Evolutionary conservation across 2,329 filamentous ascomycete species (phyloP).

Genomic region (Trichoderma sp.): DNA sequence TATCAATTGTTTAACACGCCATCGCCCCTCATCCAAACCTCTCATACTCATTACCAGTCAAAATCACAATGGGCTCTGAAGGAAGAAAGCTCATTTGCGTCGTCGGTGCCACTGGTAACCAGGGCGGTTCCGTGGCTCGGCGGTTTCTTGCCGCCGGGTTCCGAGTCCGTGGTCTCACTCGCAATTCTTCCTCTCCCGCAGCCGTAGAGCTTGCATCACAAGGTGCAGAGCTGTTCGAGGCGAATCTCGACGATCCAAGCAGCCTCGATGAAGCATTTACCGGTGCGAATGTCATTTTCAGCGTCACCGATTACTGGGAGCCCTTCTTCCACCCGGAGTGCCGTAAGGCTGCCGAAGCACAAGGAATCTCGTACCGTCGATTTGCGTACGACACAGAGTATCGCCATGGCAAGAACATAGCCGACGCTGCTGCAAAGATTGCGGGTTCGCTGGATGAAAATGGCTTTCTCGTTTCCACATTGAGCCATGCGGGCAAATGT

Average conservation of each 20-base stretch:
- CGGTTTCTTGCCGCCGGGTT: slow-evolving; percentile 46
- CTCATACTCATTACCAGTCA: neutral
- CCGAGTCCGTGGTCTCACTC: slow-evolving; percentile 50
- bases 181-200: slow-evolving; percentile 44
- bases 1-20: neutral
- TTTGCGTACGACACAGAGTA: slow-evolving; percentile 52
- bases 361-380: slow-evolving; percentile 44
- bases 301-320: slow-evolving; percentile 58
- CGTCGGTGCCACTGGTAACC: slow-evolving; percentile 51
- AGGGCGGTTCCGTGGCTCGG: slow-evolving; percentile 55
- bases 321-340: slow-evolving; percentile 49
- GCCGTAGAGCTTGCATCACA: slow-evolving; percentile 42
- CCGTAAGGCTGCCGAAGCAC: slow-evolving; percentile 39
- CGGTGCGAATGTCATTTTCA: slow-evolving; percentile 54
- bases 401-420: slow-evolving; percentile 56
- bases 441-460: slow-evolving; percentile 45
- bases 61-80: neutral
- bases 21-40: neutral
- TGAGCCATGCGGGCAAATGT: slow-evolving; percentile 50
- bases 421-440: slow-evolving; percentile 50
- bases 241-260: slow-evolving; percentile 45
- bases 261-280: slow-evolving; percentile 44
- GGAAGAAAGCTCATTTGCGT: slow-evolving; percentile 44
- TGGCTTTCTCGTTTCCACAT: slow-evolving; percentile 53
- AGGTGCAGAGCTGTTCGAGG: slow-evolving; percentile 48